Percentiles rank a stretch among this genome's conserved stretches.
Conservation (phyloP, 352 stramenopile species). For the Detonula confervacea region DNA sequence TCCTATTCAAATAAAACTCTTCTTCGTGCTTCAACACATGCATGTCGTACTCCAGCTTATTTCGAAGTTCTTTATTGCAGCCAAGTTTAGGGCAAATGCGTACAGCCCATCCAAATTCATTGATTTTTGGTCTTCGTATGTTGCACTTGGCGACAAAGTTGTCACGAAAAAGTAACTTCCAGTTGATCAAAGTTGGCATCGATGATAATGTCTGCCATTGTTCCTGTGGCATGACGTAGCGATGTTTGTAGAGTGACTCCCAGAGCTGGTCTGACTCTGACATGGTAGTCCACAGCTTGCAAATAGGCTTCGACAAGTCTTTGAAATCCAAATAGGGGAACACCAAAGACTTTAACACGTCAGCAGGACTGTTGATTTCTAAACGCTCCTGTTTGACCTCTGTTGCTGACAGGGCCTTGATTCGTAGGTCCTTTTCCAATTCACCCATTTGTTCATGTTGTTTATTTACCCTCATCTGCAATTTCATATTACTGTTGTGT, state of each 20-base stretch:
- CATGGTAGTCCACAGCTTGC: conserved; percentile 51
- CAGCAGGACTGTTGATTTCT: conserved; percentile 14
- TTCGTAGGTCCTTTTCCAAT: conserved; percentile 17
- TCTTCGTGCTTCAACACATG: conserved; percentile 44
- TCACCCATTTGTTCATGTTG: conserved; percentile 8
- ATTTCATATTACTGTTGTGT: neutral
- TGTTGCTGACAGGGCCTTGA: neutral
- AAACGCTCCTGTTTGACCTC: neutral
- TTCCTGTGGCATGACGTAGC: conserved; percentile 31
- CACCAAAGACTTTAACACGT: conserved; percentile 29
- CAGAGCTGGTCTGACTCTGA: conserved; percentile 28
- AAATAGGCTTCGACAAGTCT: conserved; percentile 36
- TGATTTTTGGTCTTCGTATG: conserved; percentile 9
- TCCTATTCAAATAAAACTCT: conserved; percentile 14
- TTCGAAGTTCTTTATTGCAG: conserved; percentile 25
- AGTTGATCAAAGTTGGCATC: neutral
- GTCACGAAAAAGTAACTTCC: conserved; percentile 33
- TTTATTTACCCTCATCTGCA: conserved; percentile 9
- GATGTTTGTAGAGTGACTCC: conserved; percentile 34
- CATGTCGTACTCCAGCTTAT: conserved; percentile 32
- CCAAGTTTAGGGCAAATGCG: conserved; percentile 27
- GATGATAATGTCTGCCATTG: neutral
- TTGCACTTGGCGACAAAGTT: conserved; percentile 8
- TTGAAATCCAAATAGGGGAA: conserved; percentile 54
- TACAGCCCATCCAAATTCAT: conserved; percentile 30